Base-by-base conservation (phyloP, 768 basidiomycete species). In the Suillus variegatus region DNA sequence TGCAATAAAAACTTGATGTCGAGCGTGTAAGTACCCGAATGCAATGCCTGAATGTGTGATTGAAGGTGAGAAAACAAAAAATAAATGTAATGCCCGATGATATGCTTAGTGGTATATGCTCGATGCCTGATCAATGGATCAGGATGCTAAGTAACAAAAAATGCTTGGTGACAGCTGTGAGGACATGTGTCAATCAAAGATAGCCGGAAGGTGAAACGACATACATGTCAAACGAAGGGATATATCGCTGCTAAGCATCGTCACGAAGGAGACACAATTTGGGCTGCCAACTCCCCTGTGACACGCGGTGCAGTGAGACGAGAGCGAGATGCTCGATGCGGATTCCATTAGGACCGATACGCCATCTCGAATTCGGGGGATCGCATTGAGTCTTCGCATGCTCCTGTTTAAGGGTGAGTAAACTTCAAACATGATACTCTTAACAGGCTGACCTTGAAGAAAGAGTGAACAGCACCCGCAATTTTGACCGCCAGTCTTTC, bases 281-380 rank as follows among this genome's bases (percentile, higher is more conserved):
- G 28, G 90, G 90, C 68, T 93, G 91, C 91, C 91, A 93, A 68
- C 87, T 88, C 25, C 91, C 91, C 79, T 84, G 85, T 5, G 90
- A 92, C 63, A 93, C 91, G 66, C 91, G 91, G 75, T 89, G 89
- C 56, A 93, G 82, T 68, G 88, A 86, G 70, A 93, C 87, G 46
- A 93, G 86, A 64, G 88, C 80, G 60, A 77, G 52, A 43, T 74
- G 68, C 8, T 70, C 62, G 14, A 76, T 63, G 54, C 65, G 69
- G 40, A 77, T 71, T 6, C 69, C 77, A n/a, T 61, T 58, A 1
- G 61, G 62, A 36, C 76, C 74, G 22, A 76, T 40, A 28, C 69
- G 70, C 76, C 76, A 76, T 38, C 13, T 12, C 1, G 62, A 62
- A 46, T 55, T 52, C 14, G 66, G 67, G 13, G 64, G 14, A 8